Base-by-base conservation (phyloP, 2,329 filamentous ascomycete genomes). In the Monilinia fructigena region DNA sequence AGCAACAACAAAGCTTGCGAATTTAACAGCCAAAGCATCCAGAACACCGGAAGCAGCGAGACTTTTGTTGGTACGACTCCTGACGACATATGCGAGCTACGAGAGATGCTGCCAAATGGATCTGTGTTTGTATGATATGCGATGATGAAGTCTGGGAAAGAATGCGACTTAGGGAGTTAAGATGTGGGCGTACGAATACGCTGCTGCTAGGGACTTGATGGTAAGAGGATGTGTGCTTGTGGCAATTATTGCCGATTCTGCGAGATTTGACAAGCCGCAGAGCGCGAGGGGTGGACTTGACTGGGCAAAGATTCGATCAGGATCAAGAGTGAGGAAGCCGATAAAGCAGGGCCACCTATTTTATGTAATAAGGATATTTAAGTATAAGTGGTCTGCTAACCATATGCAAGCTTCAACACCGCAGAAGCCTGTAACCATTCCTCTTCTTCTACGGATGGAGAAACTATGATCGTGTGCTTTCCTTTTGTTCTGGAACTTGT, bases 371-470 rank as follows among this genome's bases (percentile, higher is more conserved):
- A 59, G 53, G 20, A 16, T n/a, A 65, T 18, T n/a, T 18, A 3
- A 60, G 23, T n/a, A 63, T n/a, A 45, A 14, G 20, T 42, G 10
- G n/a, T 67, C 10, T 63, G 71, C 82, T 74, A 82, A 93, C 93
- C 93, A 79, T 90, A 89, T 66, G 92, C 91, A 75, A 98, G 77
- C 91, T 95, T 56, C 47, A 96, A 80, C n/a, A 97, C 84, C 70
- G 87, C 50, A 93, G 85, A n/a, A n/a, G 90, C 89, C 76, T 96
- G 91, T 66, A 95, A 80, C 71, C 87, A 86, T 66, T 93, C 89
- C 67, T 91, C 86, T 14, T 88, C 85, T 3, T 82, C 82, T 70
- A 50, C 67, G 66, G 11, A 69, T 60, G 53, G 72, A 68, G 66
- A 72, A 72, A 76, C 77, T 75, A 84, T 80, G 69, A 80, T 81